Conservation (phyloP, 192 early-diverging fungal genomes). For the Umbelopsis vinacea region DNA sequence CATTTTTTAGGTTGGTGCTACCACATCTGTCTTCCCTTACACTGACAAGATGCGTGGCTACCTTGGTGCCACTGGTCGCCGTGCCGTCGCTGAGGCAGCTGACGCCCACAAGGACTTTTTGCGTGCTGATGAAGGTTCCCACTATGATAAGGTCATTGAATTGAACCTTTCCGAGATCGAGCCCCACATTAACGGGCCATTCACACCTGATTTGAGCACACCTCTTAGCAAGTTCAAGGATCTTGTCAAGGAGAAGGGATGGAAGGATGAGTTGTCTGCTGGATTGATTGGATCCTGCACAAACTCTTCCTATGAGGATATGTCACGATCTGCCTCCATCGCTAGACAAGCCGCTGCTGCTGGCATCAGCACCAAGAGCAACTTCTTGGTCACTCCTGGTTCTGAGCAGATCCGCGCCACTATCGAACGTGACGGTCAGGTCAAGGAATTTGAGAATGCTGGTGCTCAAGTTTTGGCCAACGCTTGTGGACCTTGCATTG, state of each 20-base stretch:
- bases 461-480: constrained; percentile 94
- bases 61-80: constrained; percentile 81
- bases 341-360: constrained; percentile 84
- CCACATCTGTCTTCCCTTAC: constrained; percentile 97
- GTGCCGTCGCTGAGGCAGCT: constrained; percentile 76
- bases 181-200: constrained; percentile 98
- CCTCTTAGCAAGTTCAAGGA: constrained; percentile 88
- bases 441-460: constrained; percentile 75
- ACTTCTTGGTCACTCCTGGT: constrained; percentile 95
- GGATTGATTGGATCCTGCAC: constrained; percentile 98
- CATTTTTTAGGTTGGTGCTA: constrained; percentile 78
- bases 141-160: constrained; percentile 96
- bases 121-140: constrained; percentile 68
- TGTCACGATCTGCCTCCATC: constrained; percentile 88
- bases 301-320: constrained; percentile 97
- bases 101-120: constrained; percentile 64
- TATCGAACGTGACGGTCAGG: constrained; percentile 93
- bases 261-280: constrained; percentile 85
- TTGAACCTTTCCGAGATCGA: constrained; percentile 89
- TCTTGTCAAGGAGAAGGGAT: constrained; percentile 77
- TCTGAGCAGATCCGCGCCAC: constrained; percentile 98
- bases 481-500: constrained; percentile 96
- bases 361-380: constrained; percentile 74
- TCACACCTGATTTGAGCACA: constrained; percentile 95
- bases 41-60: constrained; percentile 85